Base-by-base conservation (phyloP, 2,329 filamentous ascomycete genomes). In the Beauveria asiatica region DNA sequence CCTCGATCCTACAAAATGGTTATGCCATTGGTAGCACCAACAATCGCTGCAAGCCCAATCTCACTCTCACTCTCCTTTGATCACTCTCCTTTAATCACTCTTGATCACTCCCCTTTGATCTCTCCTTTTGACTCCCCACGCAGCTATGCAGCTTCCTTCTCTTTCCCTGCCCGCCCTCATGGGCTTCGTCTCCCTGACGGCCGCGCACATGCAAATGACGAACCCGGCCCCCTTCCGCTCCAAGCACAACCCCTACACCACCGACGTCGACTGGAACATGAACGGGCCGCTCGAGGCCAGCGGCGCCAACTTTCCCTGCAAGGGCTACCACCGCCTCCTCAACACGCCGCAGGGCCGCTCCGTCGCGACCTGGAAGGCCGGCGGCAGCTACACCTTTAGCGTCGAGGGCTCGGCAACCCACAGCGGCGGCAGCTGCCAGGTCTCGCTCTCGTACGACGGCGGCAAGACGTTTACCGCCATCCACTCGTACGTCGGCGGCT, bases 231-330 rank as follows among this genome's bases (percentile, higher is more conserved):
- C 81, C 3, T 74, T 83, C 63, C 72, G 72, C 50, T 81, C 79
- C 69, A 80, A 79, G 71, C 72, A 71, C 68, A 82, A 82, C 72
- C 74, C 76, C 37, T 71, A 76, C 64, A 71, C 76, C 57, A 68
- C 57, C 51, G 70, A 79, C 59, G 80, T 84, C 68, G 87, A 91
- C 74, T 89, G 88, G 74, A 82, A 81, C 65, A 89, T 89, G 74
- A 88, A 84, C 42, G 80, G 78, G 16, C 89, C 89, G 1, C 78
- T 92, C 45, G 69, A 72, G 1, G 67, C 76, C n/a, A 76, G 78
- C 62, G 86, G 85, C 39, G 78, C 80, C 55, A 81, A 91, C 71
- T 92, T 83, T 68, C 86, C 89, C 1, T 93, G 89, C 80, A 91
- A 92, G 76, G 83, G 84, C 61, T 77, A 77, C 67, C 75, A 80